Conservation (phyloP, 805 yeast genomes). For the Sugiyamaella boreocaroliniensis region DNA sequence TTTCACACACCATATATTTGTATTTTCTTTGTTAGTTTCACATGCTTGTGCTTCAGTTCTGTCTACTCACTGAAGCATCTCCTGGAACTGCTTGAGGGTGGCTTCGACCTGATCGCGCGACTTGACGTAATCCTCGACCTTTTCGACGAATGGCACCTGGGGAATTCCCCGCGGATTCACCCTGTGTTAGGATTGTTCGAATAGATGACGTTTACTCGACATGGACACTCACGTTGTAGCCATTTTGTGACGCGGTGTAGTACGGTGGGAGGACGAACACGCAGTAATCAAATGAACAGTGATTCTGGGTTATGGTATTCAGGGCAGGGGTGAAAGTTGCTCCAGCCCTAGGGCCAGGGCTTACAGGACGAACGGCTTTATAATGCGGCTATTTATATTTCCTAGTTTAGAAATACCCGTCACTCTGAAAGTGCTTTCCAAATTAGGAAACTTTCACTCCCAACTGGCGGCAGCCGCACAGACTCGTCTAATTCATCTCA, state of each 20-base stretch:
- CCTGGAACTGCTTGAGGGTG: slow-evolving; percentile 71
- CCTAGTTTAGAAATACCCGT: background rate
- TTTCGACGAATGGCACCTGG: slow-evolving; percentile 87
- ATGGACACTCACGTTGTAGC: background rate
- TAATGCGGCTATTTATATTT: background rate
- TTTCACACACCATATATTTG: slow-evolving; percentile 70
- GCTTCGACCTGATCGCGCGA: slow-evolving; percentile 63
- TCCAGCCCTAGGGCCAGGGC: background rate
- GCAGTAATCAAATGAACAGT: too few relatives aligned
- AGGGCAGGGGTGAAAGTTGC: background rate
- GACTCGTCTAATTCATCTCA: background rate
- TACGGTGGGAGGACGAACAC: too few relatives aligned
- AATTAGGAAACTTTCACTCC: slow-evolving; percentile 1
- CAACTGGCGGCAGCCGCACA: background rate
- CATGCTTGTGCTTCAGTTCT: too few relatives aligned
- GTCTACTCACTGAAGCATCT: slow-evolving; percentile 51
- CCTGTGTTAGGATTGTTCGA: background rate
- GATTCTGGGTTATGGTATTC: background rate
- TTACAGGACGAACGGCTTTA: background rate
- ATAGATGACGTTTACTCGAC: background rate
- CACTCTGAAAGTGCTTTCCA: background rate
- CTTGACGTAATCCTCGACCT: slow-evolving; percentile 68
- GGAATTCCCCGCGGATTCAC: slow-evolving; percentile 91
- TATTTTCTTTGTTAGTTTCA: slow-evolving; percentile 45
- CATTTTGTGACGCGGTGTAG: too few relatives aligned